Base-by-base conservation (phyloP, 257 asterid species). In the Scutellaria galericulata region DNA sequence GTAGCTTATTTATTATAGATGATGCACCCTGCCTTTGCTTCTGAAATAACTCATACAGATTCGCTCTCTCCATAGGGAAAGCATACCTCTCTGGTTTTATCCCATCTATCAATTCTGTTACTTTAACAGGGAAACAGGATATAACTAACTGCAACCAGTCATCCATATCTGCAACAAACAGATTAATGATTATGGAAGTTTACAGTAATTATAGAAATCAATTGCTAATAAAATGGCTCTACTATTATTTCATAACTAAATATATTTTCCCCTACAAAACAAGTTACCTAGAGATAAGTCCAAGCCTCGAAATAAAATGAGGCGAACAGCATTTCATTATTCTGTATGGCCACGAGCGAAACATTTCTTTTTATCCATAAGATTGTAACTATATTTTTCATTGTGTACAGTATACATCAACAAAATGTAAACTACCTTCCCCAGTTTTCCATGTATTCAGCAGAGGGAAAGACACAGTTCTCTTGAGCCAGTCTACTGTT, bases 121-220 rank as follows among this genome's bases (percentile, higher is more conserved):
- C 79, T 71, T 74, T 78, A 22, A 95, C 71, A 27, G 99, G 98
- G 75, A 90, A 95, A 82, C 98, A 92, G 56, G 96, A 82, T 68
- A 95, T 78, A 72, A 84, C 86, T 86, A 95, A 85, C 82, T 79
- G 86, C 62, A 95, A 77, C 98, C 97, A 95, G 79, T 87, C 92
- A 81, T 74, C 90, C 94, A 86, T 90, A 78, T 88, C 99, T 92
- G 92, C 81, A 84, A 76, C 41, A 14, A 80, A 64, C 67, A 81
- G 54, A 48, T 72, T 51, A 66, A 81, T 64, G 48, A 70, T 61
- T 27, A 78, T 20, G 72, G 44, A 44, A 50, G 67, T 48, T 54
- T 62, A 75, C 27, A 54, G 42, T 67, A 46, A 66, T 12, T 39
- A 47, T 0, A 13, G 51, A 68, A 57, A 67, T 67, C 47, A 15